Evolutionary conservation across 2,329 filamentous ascomycete species (phyloP).

Genomic region (Clarireedia homoeocarpa): DNA sequence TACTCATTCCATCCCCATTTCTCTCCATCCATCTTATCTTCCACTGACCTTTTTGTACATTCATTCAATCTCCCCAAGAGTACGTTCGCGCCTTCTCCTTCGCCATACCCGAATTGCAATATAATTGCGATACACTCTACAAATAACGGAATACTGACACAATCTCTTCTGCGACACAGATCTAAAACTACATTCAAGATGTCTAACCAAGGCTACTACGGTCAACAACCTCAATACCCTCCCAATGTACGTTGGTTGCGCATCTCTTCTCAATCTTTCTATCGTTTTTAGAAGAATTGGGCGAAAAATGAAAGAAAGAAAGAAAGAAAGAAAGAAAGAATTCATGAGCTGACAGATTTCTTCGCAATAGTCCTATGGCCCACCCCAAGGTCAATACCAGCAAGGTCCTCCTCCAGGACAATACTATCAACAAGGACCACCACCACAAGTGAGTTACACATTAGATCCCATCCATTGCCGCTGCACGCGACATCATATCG

Average conservation of each 20-base stretch:
- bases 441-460: conserved; percentile 5
- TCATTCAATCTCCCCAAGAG: neutral
- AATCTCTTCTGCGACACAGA: neutral
- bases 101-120: too few species aligned
- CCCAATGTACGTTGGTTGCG: conserved; percentile 21
- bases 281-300: too few species aligned
- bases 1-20: neutral
- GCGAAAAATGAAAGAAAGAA: too few species aligned
- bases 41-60: too few species aligned
- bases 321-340: too few species aligned
- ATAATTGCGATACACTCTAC: neutral
- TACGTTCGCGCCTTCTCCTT: neutral
- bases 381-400: conserved; percentile 18
- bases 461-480: neutral
- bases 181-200: conserved; percentile 6
- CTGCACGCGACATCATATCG: neutral
- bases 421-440: neutral
- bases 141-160: neutral
- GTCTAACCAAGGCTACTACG: conserved; percentile 31
- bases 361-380: conserved; percentile 9
- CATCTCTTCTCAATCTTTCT: neutral
- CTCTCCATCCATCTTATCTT: too few species aligned
- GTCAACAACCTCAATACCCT: conserved; percentile 25
- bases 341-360: neutral
- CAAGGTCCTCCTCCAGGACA: conserved; percentile 11